These are phyloP conservation scores for Diaporthe vaccinii DNA, from an alignment of 2,329 filamentous ascomycete species.

Conservation along the genomic window DNA sequence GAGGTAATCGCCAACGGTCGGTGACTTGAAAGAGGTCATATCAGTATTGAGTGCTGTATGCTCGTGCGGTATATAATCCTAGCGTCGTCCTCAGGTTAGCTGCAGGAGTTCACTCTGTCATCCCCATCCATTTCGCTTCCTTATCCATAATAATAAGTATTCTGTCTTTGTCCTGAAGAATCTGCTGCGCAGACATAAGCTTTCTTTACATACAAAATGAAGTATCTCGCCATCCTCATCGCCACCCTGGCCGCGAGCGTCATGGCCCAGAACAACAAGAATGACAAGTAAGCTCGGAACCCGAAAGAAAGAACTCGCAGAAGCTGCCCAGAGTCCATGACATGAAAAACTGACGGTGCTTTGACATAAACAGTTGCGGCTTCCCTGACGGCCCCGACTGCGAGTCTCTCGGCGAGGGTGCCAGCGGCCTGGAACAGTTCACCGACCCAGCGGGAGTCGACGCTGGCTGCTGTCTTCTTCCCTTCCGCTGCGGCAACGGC, in stretches of 20 bases:
- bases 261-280: slow-evolving; percentile 16
- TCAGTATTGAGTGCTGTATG: background rate
- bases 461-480: background rate
- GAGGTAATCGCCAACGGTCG: background rate
- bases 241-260: slow-evolving; percentile 1
- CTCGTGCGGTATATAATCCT: background rate
- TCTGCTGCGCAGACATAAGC: background rate
- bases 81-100: background rate
- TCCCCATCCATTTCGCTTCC: background rate
- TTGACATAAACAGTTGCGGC: background rate
- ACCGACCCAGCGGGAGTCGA: background rate
- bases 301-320: background rate
- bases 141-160: background rate
- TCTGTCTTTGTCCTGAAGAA: background rate
- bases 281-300: background rate
- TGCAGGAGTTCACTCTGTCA: background rate
- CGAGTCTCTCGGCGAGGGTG: slow-evolving; percentile 11
- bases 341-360: background rate
- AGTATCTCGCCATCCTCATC: background rate
- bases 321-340: background rate
- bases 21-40: background rate
- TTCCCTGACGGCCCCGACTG: slow-evolving; percentile 7
- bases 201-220: background rate
- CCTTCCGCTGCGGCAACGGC: background rate
- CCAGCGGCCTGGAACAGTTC: slow-evolving; percentile 4